A percentile compares a stretch with the other conserved stretches of the same genome.
Evolutionary conservation across 768 basidiomycete genomes (phyloP).

Genomic region (Leucocoprinus sp.): DNA sequence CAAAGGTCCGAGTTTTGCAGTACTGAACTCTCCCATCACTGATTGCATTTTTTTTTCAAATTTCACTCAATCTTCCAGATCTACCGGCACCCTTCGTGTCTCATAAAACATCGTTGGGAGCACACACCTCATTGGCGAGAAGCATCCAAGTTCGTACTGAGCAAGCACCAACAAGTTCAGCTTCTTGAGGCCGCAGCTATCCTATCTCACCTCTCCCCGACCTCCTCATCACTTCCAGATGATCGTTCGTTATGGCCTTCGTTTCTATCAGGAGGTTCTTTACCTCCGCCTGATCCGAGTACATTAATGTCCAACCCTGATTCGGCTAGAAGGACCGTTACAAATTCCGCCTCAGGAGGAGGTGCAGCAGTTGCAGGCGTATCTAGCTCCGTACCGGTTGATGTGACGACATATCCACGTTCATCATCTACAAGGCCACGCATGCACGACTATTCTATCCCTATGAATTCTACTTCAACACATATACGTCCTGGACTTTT

Average conservation of each 20-base stretch:
- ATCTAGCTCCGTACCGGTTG: constrained; percentile 49
- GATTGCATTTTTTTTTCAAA: too few relatives aligned
- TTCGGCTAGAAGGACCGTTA: constrained; percentile 7
- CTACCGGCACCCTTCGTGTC: constrained; percentile 87
- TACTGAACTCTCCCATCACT: too few relatives aligned
- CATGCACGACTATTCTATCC: constrained; percentile 58
- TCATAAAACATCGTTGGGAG: constrained; percentile 98
- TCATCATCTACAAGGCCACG: constrained; percentile 42
- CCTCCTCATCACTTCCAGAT: constrained; percentile 72
- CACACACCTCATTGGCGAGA: constrained; percentile 96
- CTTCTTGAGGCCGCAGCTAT: constrained; percentile 96
- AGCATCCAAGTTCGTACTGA: constrained; percentile 80
- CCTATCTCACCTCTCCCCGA: constrained; percentile 75
- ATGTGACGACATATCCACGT: constrained; percentile 17
- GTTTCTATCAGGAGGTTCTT: constrained; percentile 63
- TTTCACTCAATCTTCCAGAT: constrained; percentile 34
- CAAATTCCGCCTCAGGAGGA: neutral
- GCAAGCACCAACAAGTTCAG: constrained; percentile 97
- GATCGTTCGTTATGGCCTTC: constrained; percentile 92
- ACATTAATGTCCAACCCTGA: constrained; percentile 18
- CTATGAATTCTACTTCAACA: constrained; percentile 20
- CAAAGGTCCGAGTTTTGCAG: constrained; percentile 84
- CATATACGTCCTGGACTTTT: constrained; percentile 55
- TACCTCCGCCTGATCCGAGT: constrained; percentile 42
- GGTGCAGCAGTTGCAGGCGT: constrained; percentile 12